These are phyloP conservation scores for Jacaranda copaia DNA, from an alignment of 257 asterid genomes.

Conservation along the genomic window DNA sequence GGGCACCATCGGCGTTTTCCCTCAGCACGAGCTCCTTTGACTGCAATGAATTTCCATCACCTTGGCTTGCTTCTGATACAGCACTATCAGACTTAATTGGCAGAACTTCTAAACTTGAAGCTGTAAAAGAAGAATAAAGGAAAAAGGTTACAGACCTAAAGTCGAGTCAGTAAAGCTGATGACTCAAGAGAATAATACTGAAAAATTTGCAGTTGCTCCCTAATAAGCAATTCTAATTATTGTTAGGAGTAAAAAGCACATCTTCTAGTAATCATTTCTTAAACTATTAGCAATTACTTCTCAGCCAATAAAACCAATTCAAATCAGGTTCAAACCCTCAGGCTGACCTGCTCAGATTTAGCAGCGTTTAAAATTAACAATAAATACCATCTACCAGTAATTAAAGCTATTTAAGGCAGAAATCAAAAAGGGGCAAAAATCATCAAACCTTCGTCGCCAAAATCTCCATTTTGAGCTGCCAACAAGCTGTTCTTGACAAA, in stretches of 20 bases:
- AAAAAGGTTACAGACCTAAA: constrained; percentile 9
- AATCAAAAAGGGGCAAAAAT: neutral
- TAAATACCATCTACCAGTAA: constrained; percentile 14
- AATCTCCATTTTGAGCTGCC: constrained; percentile 64
- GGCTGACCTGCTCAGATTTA: constrained; percentile 31
- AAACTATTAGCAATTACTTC: constrained; percentile 27
- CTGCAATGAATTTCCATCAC: constrained; percentile 41
- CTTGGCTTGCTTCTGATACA: constrained; percentile 33
- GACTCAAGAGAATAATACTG: constrained; percentile 2
- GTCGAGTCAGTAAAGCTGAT: constrained; percentile 17
- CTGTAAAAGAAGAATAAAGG: constrained; percentile 32
- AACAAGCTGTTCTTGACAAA: constrained; percentile 82
- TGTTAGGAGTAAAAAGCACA: neutral
- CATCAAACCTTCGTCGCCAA: constrained; percentile 64
- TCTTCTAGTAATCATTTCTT: neutral
- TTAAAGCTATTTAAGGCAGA: neutral
- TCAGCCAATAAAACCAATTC: constrained; percentile 30
- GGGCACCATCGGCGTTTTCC: constrained; percentile 51
- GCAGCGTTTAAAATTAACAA: neutral
- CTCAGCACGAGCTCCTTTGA: constrained; percentile 36
- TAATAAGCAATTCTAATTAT: neutral
- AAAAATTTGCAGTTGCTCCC: constrained; percentile 9
- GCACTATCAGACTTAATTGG: constrained; percentile 43
- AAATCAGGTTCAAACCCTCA: constrained; percentile 22
- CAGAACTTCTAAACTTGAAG: constrained; percentile 40